Evolutionary conservation across 1,139 yeast genomes (phyloP).

Genomic region (Saccharomyces hybrid): DNA sequence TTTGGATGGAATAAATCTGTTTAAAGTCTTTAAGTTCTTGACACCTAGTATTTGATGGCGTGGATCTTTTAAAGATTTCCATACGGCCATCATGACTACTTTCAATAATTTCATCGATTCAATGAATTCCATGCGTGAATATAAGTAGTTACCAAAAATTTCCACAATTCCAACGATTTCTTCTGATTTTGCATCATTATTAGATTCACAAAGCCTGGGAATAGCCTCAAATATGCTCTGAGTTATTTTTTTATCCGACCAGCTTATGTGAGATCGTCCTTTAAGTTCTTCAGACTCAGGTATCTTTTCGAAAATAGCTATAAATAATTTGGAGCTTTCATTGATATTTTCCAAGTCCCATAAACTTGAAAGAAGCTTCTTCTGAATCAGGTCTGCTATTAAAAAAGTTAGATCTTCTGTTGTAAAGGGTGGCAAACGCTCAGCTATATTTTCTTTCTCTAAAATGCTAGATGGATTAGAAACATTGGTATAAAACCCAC

Average conservation of each 20-base stretch:
- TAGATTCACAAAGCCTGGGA: not conserved
- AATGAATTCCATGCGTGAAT: constrained; percentile 14
- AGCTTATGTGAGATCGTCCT: constrained; percentile 6
- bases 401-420: constrained; percentile 41
- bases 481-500: constrained; percentile 29
- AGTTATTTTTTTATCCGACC: constrained; percentile 34
- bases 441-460: constrained; percentile 11
- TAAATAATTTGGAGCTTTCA: constrained; percentile 37
- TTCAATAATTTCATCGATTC: constrained; percentile 24
- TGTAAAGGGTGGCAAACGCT: constrained; percentile 37
- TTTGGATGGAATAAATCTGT: constrained; percentile 26
- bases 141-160: constrained; percentile 34
- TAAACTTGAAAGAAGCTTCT: constrained; percentile 32
- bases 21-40: constrained; percentile 19
- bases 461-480: constrained; percentile 14
- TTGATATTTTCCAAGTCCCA: constrained; percentile 16
- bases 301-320: constrained; percentile 39
- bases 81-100: constrained; percentile 31
- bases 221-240: constrained; percentile 28
- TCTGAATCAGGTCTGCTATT: constrained; percentile 35
- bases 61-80: constrained; percentile 38
- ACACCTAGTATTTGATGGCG: constrained; percentile 28
- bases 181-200: constrained; percentile 22
- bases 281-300: constrained; percentile 35
- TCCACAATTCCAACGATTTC: constrained; percentile 40